Base-by-base conservation (phyloP, 2,329 filamentous ascomycete species). In the Alternaria sp. region DNA sequence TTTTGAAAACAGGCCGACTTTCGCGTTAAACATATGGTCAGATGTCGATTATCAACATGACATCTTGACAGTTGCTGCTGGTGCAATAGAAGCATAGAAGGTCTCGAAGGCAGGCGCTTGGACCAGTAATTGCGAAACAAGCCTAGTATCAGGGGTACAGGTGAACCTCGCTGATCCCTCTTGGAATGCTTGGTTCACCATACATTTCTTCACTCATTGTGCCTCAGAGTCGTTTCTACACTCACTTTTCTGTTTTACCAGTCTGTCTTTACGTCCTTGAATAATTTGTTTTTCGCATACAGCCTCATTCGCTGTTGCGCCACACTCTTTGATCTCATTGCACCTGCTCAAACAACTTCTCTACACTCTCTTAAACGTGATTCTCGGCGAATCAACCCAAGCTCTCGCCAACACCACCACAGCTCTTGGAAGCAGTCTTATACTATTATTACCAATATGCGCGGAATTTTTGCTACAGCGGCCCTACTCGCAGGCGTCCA, bases 401-500 rank as follows among this genome's bases (percentile, higher is more conserved):
- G 66, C 64, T 63, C 66, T 61, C 65, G 64, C 73, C 65, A 74
- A 72, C 62, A 60, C 65, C 57, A 56, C 60, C 45, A 64, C 62
- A 53, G 63, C 66, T 74, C 68, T 73, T 72, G 63, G 66, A 66
- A 59, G 50, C 59, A 61, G 57, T 68, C 66, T 73, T 70, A 63
- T 57, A 54, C 38, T 45, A 51, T 53, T 65, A 54, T 43, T 60
- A 72, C 73, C 79, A 84, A 66, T 65, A 90, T 89, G 87, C 87
- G 75, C 81, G 81, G 80, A 77, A 74, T 85, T 79, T 69, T 80
- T 61, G 63, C 83, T 73, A 80, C 81, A 56, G 74, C 85, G 62
- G 84, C 85, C 63, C 84, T 84, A 70, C 79, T 89, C 54, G 79
- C 87, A 62, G 75, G 81, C 69, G 81, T 81, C 66, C 72, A 81